These are phyloP conservation scores for Magnolia kwangsiensis DNA, from an alignment of 164 flowering plant species.

Conservation along the genomic window DNA sequence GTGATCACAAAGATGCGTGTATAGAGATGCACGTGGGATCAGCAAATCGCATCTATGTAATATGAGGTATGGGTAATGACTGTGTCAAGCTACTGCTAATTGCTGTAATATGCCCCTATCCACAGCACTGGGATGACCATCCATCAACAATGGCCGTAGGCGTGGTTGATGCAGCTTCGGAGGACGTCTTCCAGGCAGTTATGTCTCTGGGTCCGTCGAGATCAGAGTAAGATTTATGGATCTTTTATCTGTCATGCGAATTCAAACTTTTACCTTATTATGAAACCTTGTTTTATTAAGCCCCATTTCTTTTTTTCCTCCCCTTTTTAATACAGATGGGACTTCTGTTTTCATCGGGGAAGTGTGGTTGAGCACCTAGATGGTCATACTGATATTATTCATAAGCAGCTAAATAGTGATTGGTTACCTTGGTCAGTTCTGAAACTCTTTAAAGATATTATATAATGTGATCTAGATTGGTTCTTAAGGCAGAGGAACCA, in stretches of 20 bases:
- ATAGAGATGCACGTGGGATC: too few species aligned
- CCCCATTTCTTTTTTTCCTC: neutral
- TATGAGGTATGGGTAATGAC: neutral
- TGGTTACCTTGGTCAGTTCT: slow-evolving; percentile 81
- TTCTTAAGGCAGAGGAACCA: neutral
- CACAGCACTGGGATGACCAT: slow-evolving; percentile 77
- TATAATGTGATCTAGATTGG: neutral
- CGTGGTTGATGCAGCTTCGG: slow-evolving; percentile 77
- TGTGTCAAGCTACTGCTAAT: slow-evolving; percentile 3
- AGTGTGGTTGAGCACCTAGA: slow-evolving; percentile 86
- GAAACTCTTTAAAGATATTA: slow-evolving; percentile 5
- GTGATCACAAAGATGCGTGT: too few species aligned
- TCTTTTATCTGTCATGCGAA: neutral
- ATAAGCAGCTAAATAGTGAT: slow-evolving; percentile 54
- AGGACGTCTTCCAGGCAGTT: slow-evolving; percentile 69
- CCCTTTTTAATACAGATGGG: slow-evolving; percentile 65
- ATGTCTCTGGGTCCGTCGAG: slow-evolving; percentile 90
- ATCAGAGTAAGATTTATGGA: slow-evolving; percentile 64
- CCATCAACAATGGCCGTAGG: slow-evolving; percentile 98
- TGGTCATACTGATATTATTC: slow-evolving; percentile 89
- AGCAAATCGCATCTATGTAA: too few species aligned
- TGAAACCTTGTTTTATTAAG: neutral
- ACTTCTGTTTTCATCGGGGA: slow-evolving; percentile 68
- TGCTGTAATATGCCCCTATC: slow-evolving; percentile 19
- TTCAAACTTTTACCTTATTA: neutral